A percentile compares a stretch with the other conserved stretches of the same genome.
Evolutionary conservation across 805 yeast species (phyloP).

Genomic region (Candida incommunis): DNA sequence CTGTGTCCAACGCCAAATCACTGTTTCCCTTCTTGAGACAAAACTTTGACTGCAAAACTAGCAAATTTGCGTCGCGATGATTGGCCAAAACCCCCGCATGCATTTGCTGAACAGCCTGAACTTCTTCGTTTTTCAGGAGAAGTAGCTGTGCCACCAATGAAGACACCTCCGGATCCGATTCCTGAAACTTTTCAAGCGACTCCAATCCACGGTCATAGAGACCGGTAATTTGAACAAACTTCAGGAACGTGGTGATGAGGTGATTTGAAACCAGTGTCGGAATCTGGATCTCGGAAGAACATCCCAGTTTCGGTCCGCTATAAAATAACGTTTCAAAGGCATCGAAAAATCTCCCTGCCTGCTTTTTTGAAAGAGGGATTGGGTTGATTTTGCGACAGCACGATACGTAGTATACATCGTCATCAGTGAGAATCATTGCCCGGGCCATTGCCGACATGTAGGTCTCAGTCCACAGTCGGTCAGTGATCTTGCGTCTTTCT

Average conservation of each 20-base stretch:
- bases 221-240: constrained; percentile 50
- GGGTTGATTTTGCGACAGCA: constrained; percentile 81
- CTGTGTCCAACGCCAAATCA: constrained; percentile 42
- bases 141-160: constrained; percentile 31
- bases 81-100: constrained; percentile 25
- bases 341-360: constrained; percentile 39
- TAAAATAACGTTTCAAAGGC: constrained; percentile 55
- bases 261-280: constrained; percentile 53
- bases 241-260: constrained; percentile 61
- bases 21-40: constrained; percentile 39
- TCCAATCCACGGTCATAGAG: constrained; percentile 46
- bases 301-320: constrained; percentile 55
- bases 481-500: constrained; percentile 23
- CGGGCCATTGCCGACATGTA: constrained; percentile 62
- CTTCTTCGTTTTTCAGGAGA: constrained; percentile 29
- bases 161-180: constrained; percentile 39
- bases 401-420: constrained; percentile 59
- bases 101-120: constrained; percentile 32
- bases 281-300: constrained; percentile 50
- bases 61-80: constrained; percentile 44
- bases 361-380: constrained; percentile 30
- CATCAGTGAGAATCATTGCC: constrained; percentile 63
- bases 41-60: constrained; percentile 51
- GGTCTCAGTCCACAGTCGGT: constrained; percentile 30
- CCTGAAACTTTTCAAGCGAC: constrained; percentile 38